These are phyloP conservation scores for Camellia oleifera DNA, from an alignment of 179 eudicot species.

Conservation along the genomic window DNA sequence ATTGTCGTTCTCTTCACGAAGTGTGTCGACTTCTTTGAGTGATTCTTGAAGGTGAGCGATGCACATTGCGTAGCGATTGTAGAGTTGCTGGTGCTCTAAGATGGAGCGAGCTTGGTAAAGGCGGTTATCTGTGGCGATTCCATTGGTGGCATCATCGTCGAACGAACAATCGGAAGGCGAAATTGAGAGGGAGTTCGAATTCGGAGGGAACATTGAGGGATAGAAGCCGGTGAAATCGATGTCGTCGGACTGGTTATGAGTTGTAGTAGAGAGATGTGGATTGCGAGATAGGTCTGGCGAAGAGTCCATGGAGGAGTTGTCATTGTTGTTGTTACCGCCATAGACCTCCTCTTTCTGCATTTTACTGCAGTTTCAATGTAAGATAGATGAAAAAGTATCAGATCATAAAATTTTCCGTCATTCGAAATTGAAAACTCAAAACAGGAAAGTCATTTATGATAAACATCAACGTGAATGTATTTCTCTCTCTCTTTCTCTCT, in stretches of 20 bases:
- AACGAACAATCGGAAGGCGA: constrained; percentile 34
- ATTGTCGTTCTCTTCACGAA: constrained; percentile 58
- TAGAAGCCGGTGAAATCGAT: constrained; percentile 25
- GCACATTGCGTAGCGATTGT: constrained; percentile 48
- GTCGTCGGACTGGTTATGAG: constrained; percentile 15
- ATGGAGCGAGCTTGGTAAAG: constrained; percentile 46
- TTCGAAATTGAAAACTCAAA: neutral
- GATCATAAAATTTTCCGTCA: neutral
- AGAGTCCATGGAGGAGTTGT: constrained; percentile 4
- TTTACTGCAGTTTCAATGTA: neutral
- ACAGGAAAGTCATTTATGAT: neutral
- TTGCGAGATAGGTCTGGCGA: constrained; percentile 18
- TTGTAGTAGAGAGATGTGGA: constrained; percentile 18
- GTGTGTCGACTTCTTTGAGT: constrained; percentile 43
- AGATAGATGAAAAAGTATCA: neutral
- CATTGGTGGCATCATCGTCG: constrained; percentile 20
- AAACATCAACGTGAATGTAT: too few species aligned
- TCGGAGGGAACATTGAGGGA: constrained; percentile 20
- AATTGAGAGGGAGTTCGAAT: constrained; percentile 17
- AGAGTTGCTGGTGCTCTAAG: constrained; percentile 66
- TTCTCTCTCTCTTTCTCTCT: too few species aligned
- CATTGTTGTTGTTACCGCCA: neutral
- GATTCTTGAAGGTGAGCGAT: constrained; percentile 54
- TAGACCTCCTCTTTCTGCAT: constrained; percentile 18
- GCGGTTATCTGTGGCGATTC: constrained; percentile 28